These are phyloP conservation scores for Dictyostelium purpureum DNA, from an alignment of 78 protist species.

Conservation along the genomic window DNA sequence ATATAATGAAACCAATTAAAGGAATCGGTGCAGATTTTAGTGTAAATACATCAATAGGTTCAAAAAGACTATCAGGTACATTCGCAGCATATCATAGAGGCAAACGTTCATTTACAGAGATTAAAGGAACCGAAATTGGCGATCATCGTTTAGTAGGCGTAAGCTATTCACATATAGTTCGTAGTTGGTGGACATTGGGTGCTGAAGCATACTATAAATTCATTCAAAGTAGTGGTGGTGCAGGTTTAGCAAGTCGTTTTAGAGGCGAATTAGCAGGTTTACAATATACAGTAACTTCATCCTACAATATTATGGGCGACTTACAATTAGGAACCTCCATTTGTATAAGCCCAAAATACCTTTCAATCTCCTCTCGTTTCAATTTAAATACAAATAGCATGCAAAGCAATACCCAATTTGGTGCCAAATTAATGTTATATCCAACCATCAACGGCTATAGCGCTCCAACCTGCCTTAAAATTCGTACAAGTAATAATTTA, in stretches of 20 bases:
- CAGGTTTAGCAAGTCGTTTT: not conserved
- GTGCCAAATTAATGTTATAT: not conserved
- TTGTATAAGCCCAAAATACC: not conserved
- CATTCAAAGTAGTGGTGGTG: constrained; percentile 55
- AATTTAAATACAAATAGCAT: constrained; percentile 48
- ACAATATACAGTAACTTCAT: not conserved
- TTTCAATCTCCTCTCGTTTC: constrained; percentile 63
- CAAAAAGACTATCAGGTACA: not conserved
- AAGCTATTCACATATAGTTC: not conserved
- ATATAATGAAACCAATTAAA: not conserved
- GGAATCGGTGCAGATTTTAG: not conserved
- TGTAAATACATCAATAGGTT: not conserved
- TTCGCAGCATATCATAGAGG: not conserved
- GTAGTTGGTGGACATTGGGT: not conserved
- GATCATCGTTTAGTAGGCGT: constrained; percentile 24
- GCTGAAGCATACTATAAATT: constrained; percentile 43
- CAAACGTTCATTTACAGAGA: not conserved
- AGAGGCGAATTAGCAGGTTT: not conserved
- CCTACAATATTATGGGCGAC: constrained; percentile 71
- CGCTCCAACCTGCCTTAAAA: not conserved
- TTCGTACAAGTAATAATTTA: not conserved
- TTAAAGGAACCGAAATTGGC: not conserved
- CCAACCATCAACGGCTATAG: not conserved
- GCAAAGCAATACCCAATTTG: not conserved
- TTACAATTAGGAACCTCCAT: not conserved